Base-by-base conservation (phyloP, 2,329 filamentous ascomycete genomes). In the Eutypella sp. region DNA sequence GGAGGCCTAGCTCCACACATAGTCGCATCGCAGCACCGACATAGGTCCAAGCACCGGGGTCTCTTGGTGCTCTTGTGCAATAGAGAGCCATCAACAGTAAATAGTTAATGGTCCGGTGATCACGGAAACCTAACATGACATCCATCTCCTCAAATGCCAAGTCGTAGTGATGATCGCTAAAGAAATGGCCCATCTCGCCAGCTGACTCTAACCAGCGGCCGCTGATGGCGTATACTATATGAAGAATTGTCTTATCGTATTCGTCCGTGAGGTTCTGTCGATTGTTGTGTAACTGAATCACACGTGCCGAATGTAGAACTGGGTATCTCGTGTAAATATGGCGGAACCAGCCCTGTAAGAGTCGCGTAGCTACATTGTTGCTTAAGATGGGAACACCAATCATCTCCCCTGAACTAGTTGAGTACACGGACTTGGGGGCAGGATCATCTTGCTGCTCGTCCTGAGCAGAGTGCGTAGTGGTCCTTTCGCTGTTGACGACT, bases 161-260 rank as follows among this genome's bases (percentile, higher is more conserved):
- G 27, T 61, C 53, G 33, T 60, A 62, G 41, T 60, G 57, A 29
- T 61, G 58, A 31, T 62, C 57, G 23, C 56, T 61, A 41, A 59
- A 61, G 44, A 61, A 62, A 40, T 60, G 58, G 0, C 59, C 59
- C 53, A 57, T 56, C 41, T 60, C 58, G 7, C 59, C 59, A 25
- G 59, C 54, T 24, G 59, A 62, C 39, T 62, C 59, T 25, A 62
- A 46, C 59, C 59, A 62, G n/a, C 59, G 53, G 5, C 59, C 59
- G 40, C 57, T 58, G 25, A 59, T 54, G 4, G 59, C 59, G 38
- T 62, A 61, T 19, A 62, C 45, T 8, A 62, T 49, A 31, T 61
- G 57, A 3, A 62, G 44, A 27, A 62, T 60, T 8, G 53, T 52
- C 13, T 47, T 55, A 16, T 61, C 59, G 38, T 59, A 61, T 18